phyloP scores from a whole-genome alignment of 441 rosid species.

The Croton setiger region DNA sequence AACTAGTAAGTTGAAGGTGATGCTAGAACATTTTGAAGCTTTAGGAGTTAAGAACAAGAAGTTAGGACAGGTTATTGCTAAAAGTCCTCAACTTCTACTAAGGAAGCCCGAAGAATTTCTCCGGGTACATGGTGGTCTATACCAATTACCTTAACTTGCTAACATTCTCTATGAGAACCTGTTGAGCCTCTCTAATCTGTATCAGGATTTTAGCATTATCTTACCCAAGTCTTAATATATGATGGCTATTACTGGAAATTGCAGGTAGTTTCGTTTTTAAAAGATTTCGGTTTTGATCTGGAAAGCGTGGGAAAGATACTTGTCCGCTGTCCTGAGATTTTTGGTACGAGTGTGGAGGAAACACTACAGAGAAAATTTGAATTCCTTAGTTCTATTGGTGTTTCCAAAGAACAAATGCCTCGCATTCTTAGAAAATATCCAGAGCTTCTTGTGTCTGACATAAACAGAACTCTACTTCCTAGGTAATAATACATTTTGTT shows the following conservation, averaged over 20 bases:
- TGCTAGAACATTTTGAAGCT: constrained; percentile 53
- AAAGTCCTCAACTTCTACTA: constrained; percentile 77
- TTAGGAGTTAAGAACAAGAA: constrained; percentile 53
- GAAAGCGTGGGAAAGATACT: constrained; percentile 57
- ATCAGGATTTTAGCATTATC: not conserved
- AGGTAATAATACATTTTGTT: constrained; percentile 42
- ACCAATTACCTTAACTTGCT: not conserved
- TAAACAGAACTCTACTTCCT: constrained; percentile 57
- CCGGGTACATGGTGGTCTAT: constrained; percentile 35
- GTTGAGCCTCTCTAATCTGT: not conserved
- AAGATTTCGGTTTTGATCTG: constrained; percentile 60
- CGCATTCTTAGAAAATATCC: constrained; percentile 81
- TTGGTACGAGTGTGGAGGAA: constrained; percentile 55
- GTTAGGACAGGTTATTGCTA: constrained; percentile 67
- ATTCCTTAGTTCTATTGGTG: constrained; percentile 56
- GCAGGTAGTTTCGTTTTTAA: constrained; percentile 61
- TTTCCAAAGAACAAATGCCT: constrained; percentile 51
- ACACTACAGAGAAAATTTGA: constrained; percentile 61
- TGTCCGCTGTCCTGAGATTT: constrained; percentile 78
- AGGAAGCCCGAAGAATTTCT: constrained; percentile 67
- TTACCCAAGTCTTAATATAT: not conserved
- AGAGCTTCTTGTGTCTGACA: constrained; percentile 65
- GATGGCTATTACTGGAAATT: constrained; percentile 15
- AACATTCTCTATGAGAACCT: not conserved
- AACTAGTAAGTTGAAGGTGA: constrained; percentile 52